Percentiles rank a stretch among this genome's conserved stretches.
phyloP scores from a whole-genome alignment of 208 protist genomes.

The Acanthamoeba triangularis region DNA sequence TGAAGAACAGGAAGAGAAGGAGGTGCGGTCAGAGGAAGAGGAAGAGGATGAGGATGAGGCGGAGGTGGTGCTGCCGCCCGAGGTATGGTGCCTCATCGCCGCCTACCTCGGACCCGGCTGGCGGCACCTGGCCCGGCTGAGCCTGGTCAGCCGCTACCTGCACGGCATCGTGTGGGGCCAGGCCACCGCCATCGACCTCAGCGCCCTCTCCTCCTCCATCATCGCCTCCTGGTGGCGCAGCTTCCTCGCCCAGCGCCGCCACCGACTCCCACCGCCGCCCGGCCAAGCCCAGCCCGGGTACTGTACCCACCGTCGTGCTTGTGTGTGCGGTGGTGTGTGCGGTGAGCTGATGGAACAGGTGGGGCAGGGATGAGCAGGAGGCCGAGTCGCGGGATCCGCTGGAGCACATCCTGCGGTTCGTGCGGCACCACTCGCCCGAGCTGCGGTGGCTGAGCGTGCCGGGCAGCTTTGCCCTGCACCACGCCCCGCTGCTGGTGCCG shows the following conservation, averaged over 20 bases:
- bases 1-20: too few species aligned
- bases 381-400: conserved; percentile 2
- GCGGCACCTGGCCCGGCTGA: conserved; percentile 12
- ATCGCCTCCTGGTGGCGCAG: not conserved
- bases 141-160: not conserved
- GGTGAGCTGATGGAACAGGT: not conserved
- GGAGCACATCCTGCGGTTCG: conserved; percentile 37
- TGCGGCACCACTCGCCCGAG: conserved; percentile 2
- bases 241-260: not conserved
- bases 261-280: not conserved
- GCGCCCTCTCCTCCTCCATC: not conserved
- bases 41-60: too few species aligned
- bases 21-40: too few species aligned
- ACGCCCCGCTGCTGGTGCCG: not conserved
- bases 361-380: not conserved
- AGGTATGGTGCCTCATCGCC: conserved; percentile 9
- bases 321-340: not conserved
- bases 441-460: conserved; percentile 28
- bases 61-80: not conserved
- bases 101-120: not conserved
- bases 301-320: not conserved
- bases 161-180: conserved; percentile 43
- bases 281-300: not conserved
- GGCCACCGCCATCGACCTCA: not conserved
- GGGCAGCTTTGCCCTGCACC: not conserved